Conservation (phyloP, 1,139 yeast genomes). For the Kodamaea sp. region DNA sequence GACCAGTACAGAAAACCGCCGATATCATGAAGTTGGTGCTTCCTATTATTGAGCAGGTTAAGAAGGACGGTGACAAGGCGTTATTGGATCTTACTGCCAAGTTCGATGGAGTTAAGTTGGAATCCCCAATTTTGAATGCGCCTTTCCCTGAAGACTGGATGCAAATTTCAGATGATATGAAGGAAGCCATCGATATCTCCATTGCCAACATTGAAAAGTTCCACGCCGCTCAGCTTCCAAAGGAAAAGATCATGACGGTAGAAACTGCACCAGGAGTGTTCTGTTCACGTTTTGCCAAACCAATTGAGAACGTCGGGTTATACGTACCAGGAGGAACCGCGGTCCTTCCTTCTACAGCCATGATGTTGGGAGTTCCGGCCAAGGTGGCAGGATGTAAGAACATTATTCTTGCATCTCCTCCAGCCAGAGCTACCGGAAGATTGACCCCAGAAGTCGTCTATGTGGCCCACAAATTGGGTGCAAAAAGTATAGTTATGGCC, state of each 20-base stretch:
- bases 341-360: conserved; percentile 93
- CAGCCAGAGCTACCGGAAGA: conserved; percentile 85
- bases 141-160: conserved; percentile 83
- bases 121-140: conserved; percentile 74
- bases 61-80: conserved; percentile 79
- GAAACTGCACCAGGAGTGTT: conserved; percentile 93
- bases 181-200: conserved; percentile 84
- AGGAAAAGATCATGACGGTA: conserved; percentile 70
- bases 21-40: conserved; percentile 90
- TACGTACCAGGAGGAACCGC: conserved; percentile 99
- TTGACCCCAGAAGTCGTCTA: conserved; percentile 97
- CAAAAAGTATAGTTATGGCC: conserved; percentile 84
- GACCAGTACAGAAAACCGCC: conserved; percentile 90
- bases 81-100: conserved; percentile 82
- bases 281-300: conserved; percentile 93
- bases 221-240: conserved; percentile 87
- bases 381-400: conserved; percentile 96
- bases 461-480: conserved; percentile 95
- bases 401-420: conserved; percentile 96
- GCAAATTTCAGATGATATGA: conserved; percentile 76
- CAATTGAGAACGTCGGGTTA: conserved; percentile 91
- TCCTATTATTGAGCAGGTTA: conserved; percentile 83
- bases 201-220: conserved; percentile 85
- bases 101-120: conserved; percentile 79
- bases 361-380: conserved; percentile 99